Conservation (phyloP, 805 yeast genomes). For the Blastobotrys mokoenaii region DNA sequence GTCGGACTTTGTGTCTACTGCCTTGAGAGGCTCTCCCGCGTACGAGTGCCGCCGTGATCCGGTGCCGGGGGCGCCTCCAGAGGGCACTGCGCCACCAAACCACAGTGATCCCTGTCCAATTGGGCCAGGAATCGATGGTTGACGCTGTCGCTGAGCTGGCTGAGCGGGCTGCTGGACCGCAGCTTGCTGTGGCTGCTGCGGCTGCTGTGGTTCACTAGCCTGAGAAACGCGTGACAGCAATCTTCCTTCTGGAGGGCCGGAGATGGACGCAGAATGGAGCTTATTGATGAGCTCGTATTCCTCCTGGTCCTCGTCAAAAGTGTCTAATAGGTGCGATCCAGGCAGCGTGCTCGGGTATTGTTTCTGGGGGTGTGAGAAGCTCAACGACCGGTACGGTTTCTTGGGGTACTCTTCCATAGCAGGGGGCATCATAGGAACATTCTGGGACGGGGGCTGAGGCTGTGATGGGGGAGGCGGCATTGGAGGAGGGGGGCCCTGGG, state of each 20-base stretch:
- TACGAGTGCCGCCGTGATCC: constrained; percentile 20
- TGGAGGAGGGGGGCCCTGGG: too few relatives aligned
- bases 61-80: constrained; percentile 4
- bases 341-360: constrained; percentile 3
- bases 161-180: background rate
- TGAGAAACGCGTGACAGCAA: background rate
- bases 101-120: constrained; percentile 5
- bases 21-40: constrained; percentile 13
- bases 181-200: constrained; percentile 2
- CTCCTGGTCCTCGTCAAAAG: constrained; percentile 12
- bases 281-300: constrained; percentile 1
- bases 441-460: too few relatives aligned
- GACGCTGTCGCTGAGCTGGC: background rate
- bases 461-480: too few relatives aligned
- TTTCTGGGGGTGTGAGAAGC: constrained; percentile 8
- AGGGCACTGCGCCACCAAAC: constrained; percentile 7
- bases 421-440: background rate
- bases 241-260: background rate
- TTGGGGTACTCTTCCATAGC: constrained; percentile 1
- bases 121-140: constrained; percentile 1
- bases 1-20: background rate
- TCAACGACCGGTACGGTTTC: constrained; percentile 9
- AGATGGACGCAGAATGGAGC: constrained; percentile 1
- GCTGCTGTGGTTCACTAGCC: constrained; percentile 6
- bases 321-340: constrained; percentile 12